Base-by-base conservation (phyloP, 1,284 basidiomycete species). In the Boletus sp. region DNA sequence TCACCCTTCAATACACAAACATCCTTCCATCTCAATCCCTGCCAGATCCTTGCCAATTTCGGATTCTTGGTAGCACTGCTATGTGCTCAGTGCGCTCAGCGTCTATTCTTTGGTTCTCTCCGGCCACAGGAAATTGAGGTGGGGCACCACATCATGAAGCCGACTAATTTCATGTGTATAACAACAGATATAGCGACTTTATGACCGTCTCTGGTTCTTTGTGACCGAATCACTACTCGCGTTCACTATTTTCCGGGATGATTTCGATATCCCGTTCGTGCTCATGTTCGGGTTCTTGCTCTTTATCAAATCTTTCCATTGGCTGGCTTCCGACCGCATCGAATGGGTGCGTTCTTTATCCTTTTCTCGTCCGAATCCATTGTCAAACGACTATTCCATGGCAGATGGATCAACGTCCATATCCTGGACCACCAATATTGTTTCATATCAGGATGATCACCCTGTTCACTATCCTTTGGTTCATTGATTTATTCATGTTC, bases 291-390 rank as follows among this genome's bases (percentile, higher is more conserved):
- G 90, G 16, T 82, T 92, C 56, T 73, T 99, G 17, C 80, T 98
- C 13, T 95, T 97, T 60, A 79, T 98, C 59, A 98, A 98, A 67
- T 93, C 91, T 47, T 99, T 99, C 69, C 96, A 99, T 67, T 98
- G 94, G 94, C 79, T 99, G 26, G 82, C 93, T 49, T 83, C 84
- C 3, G 95, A 98, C 65, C 81, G 96, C 36, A 89, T 99, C 44
- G 96, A 99, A 78, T 94, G 91, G 77, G 94, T 94, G 57, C 56
- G 84, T 74, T 46, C 40, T 20, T 41, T 39, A 3, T 26, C 35
- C 35, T 44, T 14, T 36, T 26, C 26, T 25, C 33, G 45, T 14
- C 47, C 14, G 34, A 55, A 16, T 39, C 17, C 8, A 30, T 36
- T 26, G 27, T 12, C 19, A 41, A 13, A 36, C 34, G 38, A 44